Conservation (phyloP, 2,329 filamentous ascomycete genomes). For the Curvularia sp. region DNA sequence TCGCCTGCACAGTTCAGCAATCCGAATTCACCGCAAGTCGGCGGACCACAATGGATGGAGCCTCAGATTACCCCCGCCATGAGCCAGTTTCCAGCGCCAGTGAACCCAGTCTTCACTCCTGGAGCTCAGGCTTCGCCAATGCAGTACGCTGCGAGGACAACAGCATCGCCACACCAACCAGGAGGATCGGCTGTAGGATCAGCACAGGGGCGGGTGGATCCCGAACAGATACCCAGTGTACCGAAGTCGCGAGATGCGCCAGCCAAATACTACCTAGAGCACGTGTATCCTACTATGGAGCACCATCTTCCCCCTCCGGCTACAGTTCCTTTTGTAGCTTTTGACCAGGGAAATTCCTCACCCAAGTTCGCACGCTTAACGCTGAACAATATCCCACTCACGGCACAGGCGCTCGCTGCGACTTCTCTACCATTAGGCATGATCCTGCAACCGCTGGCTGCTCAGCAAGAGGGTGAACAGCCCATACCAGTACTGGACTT, state of each 20-base stretch:
- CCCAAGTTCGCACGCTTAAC: conserved; percentile 92
- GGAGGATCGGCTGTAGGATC: conserved; percentile 59
- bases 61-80: conserved; percentile 55
- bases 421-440: conserved; percentile 88
- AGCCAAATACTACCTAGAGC: conserved; percentile 82
- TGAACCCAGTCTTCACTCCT: conserved; percentile 62
- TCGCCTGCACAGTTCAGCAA: conserved; percentile 67
- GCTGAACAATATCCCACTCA: conserved; percentile 89
- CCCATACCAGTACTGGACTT: conserved; percentile 94
- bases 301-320: conserved; percentile 90
- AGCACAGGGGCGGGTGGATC: conserved; percentile 78
- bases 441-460: conserved; percentile 85
- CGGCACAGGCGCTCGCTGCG: conserved; percentile 76
- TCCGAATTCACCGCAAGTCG: conserved; percentile 41
- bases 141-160: conserved; percentile 47
- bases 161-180: conserved; percentile 34
- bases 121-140: conserved; percentile 45
- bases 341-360: conserved; percentile 94
- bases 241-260: conserved; percentile 82
- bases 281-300: conserved; percentile 95
- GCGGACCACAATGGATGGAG: conserved; percentile 51
- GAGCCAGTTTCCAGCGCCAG: conserved; percentile 68
- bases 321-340: conserved; percentile 87
- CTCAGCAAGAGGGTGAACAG: conserved; percentile 81
- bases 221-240: conserved; percentile 91